phyloP scores from a whole-genome alignment of 108 stramenopile species.

The Nitzschia inconspicua region DNA sequence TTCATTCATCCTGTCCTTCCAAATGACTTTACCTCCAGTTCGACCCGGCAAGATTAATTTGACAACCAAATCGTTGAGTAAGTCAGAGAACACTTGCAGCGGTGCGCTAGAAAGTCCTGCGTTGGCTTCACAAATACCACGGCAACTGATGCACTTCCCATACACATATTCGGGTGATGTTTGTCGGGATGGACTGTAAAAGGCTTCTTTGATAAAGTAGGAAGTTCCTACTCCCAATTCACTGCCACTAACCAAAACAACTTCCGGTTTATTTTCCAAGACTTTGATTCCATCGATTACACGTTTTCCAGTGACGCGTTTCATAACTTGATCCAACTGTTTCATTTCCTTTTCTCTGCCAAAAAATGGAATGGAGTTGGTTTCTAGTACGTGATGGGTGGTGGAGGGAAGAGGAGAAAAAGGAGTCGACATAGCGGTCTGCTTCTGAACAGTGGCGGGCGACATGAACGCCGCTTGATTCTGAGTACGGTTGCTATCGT shows the following conservation, averaged over 20 bases:
- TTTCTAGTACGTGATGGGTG: no score
- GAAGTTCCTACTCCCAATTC: slow-evolving; percentile 12
- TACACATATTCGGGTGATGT: not conserved
- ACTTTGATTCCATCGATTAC: no score
- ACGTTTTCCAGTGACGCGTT: slow-evolving; percentile 13
- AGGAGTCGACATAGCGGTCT: not conserved
- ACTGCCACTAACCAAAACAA: slow-evolving; percentile 15
- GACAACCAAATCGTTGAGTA: slow-evolving; percentile 10
- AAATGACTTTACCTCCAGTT: slow-evolving; percentile 4
- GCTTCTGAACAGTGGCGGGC: no score
- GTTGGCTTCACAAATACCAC: slow-evolving; percentile 6
- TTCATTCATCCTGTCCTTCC: slow-evolving; percentile 17
- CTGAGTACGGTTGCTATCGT: no score
- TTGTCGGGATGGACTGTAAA: not conserved
- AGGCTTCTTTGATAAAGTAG: slow-evolving; percentile 12
- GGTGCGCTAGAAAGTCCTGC: not conserved
- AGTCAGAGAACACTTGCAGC: slow-evolving; percentile 9
- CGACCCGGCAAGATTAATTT: not conserved
- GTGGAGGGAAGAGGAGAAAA: no score
- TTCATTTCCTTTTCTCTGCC: slow-evolving; percentile 7
- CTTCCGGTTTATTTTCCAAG: slow-evolving; percentile 21
- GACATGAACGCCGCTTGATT: no score
- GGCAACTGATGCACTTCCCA: not conserved
- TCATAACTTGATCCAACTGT: not conserved
- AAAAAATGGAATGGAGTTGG: slow-evolving; percentile 9